phyloP scores from a whole-genome alignment of 2,329 filamentous ascomycete genomes.

The Hymenoscyphus occultus region DNA sequence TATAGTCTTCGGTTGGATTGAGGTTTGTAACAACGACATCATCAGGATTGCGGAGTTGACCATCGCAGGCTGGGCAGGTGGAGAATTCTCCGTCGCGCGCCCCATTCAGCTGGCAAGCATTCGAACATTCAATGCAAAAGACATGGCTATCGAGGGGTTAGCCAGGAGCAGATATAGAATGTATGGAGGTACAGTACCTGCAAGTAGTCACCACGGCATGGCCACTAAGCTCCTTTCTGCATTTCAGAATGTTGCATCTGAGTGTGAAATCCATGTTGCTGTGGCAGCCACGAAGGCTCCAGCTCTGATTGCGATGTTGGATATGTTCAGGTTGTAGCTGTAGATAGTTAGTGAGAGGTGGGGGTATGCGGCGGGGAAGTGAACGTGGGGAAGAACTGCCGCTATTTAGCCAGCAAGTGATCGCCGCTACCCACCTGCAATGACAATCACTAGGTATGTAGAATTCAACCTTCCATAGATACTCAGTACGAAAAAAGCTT shows the following conservation, averaged over 20 bases:
- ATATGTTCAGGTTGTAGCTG: no score
- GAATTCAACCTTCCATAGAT: no score
- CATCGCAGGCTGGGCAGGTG: conserved; percentile 73
- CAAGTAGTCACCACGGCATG: conserved; percentile 85
- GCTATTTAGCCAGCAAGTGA: no score
- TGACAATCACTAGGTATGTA: no score
- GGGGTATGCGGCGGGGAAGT: no score
- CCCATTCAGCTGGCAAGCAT: conserved; percentile 55
- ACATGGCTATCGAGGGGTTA: conserved; percentile 61
- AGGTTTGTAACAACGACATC: conserved; percentile 71
- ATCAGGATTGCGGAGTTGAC: conserved; percentile 65
- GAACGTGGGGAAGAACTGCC: no score
- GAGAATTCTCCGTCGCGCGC: conserved; percentile 49
- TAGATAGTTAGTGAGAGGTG: no score
- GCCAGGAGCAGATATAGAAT: conserved; percentile 4
- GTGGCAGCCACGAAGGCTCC: not conserved
- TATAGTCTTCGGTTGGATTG: conserved; percentile 83
- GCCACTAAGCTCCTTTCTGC: conserved; percentile 65
- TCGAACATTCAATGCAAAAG: conserved; percentile 76
- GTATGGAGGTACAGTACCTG: conserved; percentile 52
- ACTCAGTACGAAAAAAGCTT: no score
- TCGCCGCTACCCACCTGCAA: no score
- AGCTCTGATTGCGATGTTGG: not conserved
- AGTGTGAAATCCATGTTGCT: conserved; percentile 69
- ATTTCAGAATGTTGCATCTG: conserved; percentile 78